Evolutionary conservation across 2,329 filamentous ascomycete genomes (phyloP).

Genomic region (Fusarium pilosicola): DNA sequence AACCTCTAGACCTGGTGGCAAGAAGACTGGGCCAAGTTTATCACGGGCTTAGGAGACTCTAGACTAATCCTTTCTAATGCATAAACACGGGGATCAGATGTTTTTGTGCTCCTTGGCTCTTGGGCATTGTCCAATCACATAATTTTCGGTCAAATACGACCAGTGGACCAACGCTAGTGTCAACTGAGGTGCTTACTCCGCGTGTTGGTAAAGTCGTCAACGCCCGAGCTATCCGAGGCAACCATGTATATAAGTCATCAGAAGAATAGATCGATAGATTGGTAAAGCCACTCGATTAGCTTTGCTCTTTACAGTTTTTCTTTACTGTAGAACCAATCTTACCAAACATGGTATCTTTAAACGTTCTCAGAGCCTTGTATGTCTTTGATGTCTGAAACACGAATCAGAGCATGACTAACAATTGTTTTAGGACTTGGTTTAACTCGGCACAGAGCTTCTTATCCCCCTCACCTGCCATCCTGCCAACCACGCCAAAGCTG

Average conservation of each 20-base stretch:
- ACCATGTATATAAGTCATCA: neutral
- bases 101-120: neutral
- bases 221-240: neutral
- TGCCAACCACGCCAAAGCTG: neutral
- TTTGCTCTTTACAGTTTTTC: rapidly evolving
- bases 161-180: neutral
- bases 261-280: rapidly evolving
- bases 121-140: neutral
- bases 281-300: rapidly evolving
- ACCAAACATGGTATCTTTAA: neutral
- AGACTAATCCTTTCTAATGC: too few species aligned
- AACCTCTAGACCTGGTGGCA: rapidly evolving
- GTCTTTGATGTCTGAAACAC: rapidly evolving
- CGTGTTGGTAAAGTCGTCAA: too few species aligned
- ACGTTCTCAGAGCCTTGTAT: neutral
- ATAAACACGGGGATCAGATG: neutral
- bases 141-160: neutral
- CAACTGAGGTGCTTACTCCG: neutral
- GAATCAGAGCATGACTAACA: rapidly evolving
- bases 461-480: rapidly evolving
- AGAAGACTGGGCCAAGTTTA: rapidly evolving
- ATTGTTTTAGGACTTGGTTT: rapidly evolving
- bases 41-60: rapidly evolving
- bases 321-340: neutral
- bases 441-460: neutral